Conservation (phyloP, 495 filamentous ascomycete species). For the Durotheca rogersii region DNA sequence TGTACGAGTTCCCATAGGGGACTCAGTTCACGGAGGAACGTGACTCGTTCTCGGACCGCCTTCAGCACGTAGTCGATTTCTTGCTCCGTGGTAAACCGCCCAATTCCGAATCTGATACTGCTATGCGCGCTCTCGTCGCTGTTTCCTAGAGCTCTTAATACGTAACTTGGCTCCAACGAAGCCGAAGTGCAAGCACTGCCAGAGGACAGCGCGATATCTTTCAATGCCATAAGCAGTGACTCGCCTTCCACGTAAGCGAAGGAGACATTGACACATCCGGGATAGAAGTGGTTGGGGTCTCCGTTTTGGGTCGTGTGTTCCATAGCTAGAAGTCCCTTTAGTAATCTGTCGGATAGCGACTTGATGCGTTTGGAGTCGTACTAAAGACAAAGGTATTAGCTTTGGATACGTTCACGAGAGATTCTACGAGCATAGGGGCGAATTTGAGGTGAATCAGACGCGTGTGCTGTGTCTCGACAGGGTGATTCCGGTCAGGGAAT, state of each 20-base stretch:
- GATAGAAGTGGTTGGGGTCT: slow-evolving; percentile 78
- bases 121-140: slow-evolving; percentile 97
- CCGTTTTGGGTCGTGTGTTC: slow-evolving; percentile 94
- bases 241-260: slow-evolving; percentile 98
- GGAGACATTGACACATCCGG: slow-evolving; percentile 96
- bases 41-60: slow-evolving; percentile 85
- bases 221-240: slow-evolving; percentile 95
- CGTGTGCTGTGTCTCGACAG: slow-evolving; percentile 57
- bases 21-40: slow-evolving; percentile 90
- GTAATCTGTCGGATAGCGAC: slow-evolving; percentile 76
- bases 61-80: slow-evolving; percentile 98
- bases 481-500: slow-evolving; percentile 47
- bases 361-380: slow-evolving; percentile 87
- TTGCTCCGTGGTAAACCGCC: slow-evolving; percentile 88
- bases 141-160: slow-evolving; percentile 87
- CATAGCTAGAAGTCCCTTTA: slow-evolving; percentile 76
- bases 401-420: slow-evolving; percentile 15
- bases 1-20: slow-evolving; percentile 98
- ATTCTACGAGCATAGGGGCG: neutral
- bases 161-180: slow-evolving; percentile 93
- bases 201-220: slow-evolving; percentile 96
- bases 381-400: slow-evolving; percentile 53
- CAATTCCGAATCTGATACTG: slow-evolving; percentile 96
- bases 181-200: slow-evolving; percentile 97
- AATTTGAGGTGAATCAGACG: slow-evolving; percentile 41